Evolutionary conservation across 2,329 filamentous ascomycete species (phyloP).

Genomic region (Neophaeococcomyces mojaviensis): DNA sequence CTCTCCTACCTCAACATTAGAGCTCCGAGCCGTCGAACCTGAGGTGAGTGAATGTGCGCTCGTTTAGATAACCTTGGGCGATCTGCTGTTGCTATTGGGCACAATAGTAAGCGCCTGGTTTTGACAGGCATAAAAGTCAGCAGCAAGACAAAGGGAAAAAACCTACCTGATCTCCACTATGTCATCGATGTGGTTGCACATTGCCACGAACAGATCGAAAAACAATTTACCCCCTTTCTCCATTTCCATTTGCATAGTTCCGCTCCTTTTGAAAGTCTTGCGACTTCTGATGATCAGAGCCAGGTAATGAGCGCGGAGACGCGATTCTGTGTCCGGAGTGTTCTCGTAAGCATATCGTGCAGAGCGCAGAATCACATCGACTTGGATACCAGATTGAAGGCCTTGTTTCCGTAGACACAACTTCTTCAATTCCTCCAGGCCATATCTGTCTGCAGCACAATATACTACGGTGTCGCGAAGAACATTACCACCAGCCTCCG

Average conservation of each 20-base stretch:
- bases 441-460: constrained; percentile 84
- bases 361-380: constrained; percentile 82
- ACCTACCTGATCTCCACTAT: constrained; percentile 77
- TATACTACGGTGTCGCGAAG: constrained; percentile 92
- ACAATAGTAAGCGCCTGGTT: constrained; percentile 19
- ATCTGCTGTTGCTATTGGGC: constrained; percentile 41
- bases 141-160: constrained; percentile 32
- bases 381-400: constrained; percentile 83
- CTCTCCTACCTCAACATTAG: constrained; percentile 23
- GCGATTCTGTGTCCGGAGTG: constrained; percentile 86
- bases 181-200: constrained; percentile 98
- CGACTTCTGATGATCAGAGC: constrained; percentile 95
- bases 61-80: constrained; percentile 47
- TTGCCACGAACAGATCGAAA: constrained; percentile 96
- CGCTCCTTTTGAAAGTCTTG: constrained; percentile 95
- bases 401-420: constrained; percentile 91
- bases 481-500: constrained; percentile 65
- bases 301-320: constrained; percentile 92
- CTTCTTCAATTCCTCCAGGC: constrained; percentile 83
- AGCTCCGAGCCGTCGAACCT: constrained; percentile 30
- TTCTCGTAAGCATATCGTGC: constrained; percentile 93
- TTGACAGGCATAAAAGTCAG: constrained; percentile 12
- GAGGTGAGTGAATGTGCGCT: constrained; percentile 21
- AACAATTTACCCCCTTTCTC: constrained; percentile 89
- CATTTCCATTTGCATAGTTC: constrained; percentile 99